Evolutionary conservation across 257 asterid genomes (phyloP).

Genomic region (Fraxinus pennsylvanica): DNA sequence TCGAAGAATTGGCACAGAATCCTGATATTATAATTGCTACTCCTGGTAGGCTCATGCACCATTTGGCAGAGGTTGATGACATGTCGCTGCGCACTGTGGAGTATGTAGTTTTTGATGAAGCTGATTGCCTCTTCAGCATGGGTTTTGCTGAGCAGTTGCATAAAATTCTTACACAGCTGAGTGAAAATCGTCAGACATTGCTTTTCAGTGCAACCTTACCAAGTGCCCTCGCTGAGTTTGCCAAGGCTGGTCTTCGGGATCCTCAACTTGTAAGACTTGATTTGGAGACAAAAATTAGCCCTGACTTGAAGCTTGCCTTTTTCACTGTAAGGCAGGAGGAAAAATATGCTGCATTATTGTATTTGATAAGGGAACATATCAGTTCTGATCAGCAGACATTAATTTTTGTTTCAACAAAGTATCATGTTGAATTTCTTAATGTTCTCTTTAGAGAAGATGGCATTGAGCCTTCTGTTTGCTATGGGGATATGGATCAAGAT

Average conservation of each 20-base stretch:
- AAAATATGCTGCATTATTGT: constrained; percentile 73
- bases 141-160: constrained; percentile 93
- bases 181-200: constrained; percentile 89
- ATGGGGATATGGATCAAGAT: constrained; percentile 98
- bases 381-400: constrained; percentile 69
- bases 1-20: constrained; percentile 89
- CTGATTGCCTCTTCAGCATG: constrained; percentile 93
- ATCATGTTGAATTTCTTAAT: constrained; percentile 84
- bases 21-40: constrained; percentile 93
- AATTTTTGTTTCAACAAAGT: constrained; percentile 86
- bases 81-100: constrained; percentile 89
- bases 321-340: constrained; percentile 89
- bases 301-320: constrained; percentile 74
- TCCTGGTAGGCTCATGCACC: constrained; percentile 97
- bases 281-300: constrained; percentile 90
- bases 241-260: constrained; percentile 94
- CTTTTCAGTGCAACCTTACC: constrained; percentile 97
- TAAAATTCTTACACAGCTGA: constrained; percentile 60
- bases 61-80: constrained; percentile 86
- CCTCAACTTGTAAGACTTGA: constrained; percentile 93
- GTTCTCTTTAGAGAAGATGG: constrained; percentile 74
- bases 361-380: constrained; percentile 79
- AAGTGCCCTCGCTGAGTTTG: constrained; percentile 94
- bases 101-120: constrained; percentile 94
- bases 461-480: constrained; percentile 82